Percentiles rank a stretch among this genome's conserved stretches.
phyloP scores from a whole-genome alignment of 2,329 filamentous ascomycete genomes.

The Colletotrichum acutatum region DNA sequence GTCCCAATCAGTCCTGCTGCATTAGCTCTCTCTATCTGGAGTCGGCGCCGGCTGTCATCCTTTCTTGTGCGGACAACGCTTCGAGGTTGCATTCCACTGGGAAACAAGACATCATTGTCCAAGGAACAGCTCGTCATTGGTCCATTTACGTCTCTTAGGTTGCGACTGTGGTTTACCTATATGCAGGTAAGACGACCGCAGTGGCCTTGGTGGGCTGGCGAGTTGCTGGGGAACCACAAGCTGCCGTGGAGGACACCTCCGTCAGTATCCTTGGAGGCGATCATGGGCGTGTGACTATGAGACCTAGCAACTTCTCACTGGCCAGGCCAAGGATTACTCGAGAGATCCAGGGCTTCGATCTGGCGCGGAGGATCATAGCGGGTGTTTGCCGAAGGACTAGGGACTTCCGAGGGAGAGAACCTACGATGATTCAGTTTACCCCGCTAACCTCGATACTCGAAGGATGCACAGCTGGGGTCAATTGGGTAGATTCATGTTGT shows the following conservation, averaged over 20 bases:
- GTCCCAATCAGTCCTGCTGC: slow-evolving; percentile 17
- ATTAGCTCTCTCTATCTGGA: slow-evolving; percentile 12
- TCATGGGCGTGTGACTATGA: slow-evolving; percentile 25
- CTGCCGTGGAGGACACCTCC: slow-evolving; percentile 16
- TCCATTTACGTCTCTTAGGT: not conserved
- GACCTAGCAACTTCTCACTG: not conserved
- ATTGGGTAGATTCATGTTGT: not conserved
- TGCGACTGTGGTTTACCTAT: not conserved
- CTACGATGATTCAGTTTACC: not conserved
- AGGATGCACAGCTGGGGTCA: not conserved
- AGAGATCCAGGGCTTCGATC: slow-evolving; percentile 25
- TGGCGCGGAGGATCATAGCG: slow-evolving; percentile 3
- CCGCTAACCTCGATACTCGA: not conserved
- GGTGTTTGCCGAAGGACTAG: not conserved
- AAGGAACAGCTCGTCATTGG: not conserved
- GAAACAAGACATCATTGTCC: not conserved
- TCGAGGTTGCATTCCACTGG: slow-evolving; percentile 6
- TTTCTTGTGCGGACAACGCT: not conserved
- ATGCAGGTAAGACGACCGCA: slow-evolving; percentile 28
- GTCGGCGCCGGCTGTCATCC: not conserved
- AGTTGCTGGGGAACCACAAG: slow-evolving; percentile 12
- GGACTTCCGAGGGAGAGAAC: not conserved
- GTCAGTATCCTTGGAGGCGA: slow-evolving; percentile 24
- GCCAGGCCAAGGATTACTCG: not conserved
- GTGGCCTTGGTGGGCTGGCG: slow-evolving; percentile 20